A percentile compares a stretch with the other conserved stretches of the same genome.
Conservation (phyloP, 1,284 basidiomycete genomes). For the Trichosporon sp. region DNA sequence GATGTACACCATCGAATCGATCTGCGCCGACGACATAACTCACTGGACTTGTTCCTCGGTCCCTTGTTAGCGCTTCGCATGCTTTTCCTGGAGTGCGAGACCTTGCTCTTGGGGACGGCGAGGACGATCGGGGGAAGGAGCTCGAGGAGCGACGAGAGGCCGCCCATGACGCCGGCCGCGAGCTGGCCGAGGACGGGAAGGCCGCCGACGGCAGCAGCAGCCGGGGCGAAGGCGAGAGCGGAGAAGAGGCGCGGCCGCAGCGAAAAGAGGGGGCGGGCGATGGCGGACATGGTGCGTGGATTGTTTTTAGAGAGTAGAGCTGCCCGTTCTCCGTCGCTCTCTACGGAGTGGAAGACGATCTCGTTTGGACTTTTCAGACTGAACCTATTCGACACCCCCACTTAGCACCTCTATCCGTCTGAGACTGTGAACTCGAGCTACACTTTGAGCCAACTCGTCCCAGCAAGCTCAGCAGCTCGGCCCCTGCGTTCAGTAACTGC, state of each 20-base stretch:
- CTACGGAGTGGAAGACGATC: background rate
- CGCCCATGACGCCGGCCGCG: conserved; percentile 20
- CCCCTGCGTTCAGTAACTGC: too few relatives aligned
- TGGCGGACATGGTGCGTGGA: conserved; percentile 22
- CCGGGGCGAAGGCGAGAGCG: conserved; percentile 30
- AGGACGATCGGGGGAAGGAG: conserved; percentile 82
- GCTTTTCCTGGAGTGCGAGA: conserved; percentile 87
- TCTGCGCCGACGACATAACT: conserved; percentile 40
- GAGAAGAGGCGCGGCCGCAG: conserved; percentile 26
- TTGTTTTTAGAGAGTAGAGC: background rate
- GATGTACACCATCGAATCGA: background rate
- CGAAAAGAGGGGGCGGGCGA: conserved; percentile 15
- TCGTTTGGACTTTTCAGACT: conserved; percentile 1
- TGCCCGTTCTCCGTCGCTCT: background rate
- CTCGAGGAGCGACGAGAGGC: conserved; percentile 60
- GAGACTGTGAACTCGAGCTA: background rate
- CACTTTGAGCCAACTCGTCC: too few relatives aligned
- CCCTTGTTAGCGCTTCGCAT: conserved; percentile 95
- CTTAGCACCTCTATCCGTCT: background rate
- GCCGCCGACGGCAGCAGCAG: conserved; percentile 19
- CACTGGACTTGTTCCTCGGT: conserved; percentile 87
- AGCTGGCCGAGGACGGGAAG: conserved; percentile 4
- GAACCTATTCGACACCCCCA: background rate
- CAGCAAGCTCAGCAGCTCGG: too few relatives aligned
- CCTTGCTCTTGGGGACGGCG: conserved; percentile 93